Evolutionary conservation across 2,329 filamentous ascomycete genomes (phyloP), one percentile per base, ranked within the genome.

Genomic region (Fusarium camptoceras): DNA sequence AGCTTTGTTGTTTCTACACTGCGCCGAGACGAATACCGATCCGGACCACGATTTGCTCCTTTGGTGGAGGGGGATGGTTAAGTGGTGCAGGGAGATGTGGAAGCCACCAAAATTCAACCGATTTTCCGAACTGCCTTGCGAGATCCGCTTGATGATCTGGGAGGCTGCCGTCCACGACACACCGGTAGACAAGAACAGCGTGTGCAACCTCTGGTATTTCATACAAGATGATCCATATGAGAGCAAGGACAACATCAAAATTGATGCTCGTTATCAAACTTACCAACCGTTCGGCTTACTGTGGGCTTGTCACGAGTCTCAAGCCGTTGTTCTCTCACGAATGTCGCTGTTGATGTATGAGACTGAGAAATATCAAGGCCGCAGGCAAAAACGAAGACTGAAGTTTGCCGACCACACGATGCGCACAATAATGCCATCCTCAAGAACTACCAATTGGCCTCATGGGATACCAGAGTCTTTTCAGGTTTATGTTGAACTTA

Each of bases 141-240:
- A 69, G 8, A 16, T 66, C 10, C 47, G 31, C 1, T 34, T 69
- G 3, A 44, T 46, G 14, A 54, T 69, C 3, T 69, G 66, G 66
- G 24, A 61, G 25, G 18, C 25, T 14, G 48, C 48, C 10, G 22
- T 64, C 54, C 3, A 12, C 9, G 10, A 46, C 8, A 39, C 8
- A 20, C 4, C 20, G 16, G 10, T n/a, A 16, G 58, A 59, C 16
- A 4, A 6, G 5, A 12, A 50, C 20, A 10, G 22, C 8, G n/a
- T 6, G 11, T 43, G 30, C 6, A 30, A 20, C 7, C n/a, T 44
- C 27, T 50, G 22, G 20, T 14, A 5, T 28, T 64, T 15, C 42
- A 44, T 5, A 14, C 5, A 6, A 7, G 8, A 11, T 18, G 18
- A 25, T 4, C 15, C 20, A 44, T 5, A n/a, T 7, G 34, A 44